Base-by-base conservation (phyloP, 2,329 filamentous ascomycete species). In the Alternaria dauci region DNA sequence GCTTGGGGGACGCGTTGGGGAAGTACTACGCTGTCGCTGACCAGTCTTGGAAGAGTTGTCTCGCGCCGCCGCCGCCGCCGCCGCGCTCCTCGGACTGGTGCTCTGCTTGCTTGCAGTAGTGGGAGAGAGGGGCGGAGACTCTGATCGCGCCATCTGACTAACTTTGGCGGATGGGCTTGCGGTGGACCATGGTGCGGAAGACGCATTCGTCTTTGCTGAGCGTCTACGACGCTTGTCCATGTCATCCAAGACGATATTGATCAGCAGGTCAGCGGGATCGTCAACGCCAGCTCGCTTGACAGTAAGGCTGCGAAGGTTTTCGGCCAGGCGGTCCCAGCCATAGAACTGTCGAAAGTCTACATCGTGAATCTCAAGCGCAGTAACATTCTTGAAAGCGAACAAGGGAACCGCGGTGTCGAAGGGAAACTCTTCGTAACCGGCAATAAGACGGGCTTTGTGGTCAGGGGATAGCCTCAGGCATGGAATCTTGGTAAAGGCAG, bases 331-430 rank as follows among this genome's bases (percentile, higher is more conserved):
- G 77, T 99, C 94, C 95, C 95, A 99, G 59, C 95, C 95, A 79
- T 93, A 97, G 81, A 98, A 97, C 71, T 97, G 94, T 63, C 95
- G 89, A 76, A 97, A 97, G 79, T 99, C 95, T 75, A 98, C 91
- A 80, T 96, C 94, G 81, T 90, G 94, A 54, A 99, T 92, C 78
- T 99, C 95, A 66, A 99, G 85, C 23, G 93, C 91, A 79, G 94
- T 94, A 55, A 98, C 83, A 70, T 98, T 99, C 81, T 99, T 98
- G 86, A 99, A 98, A 8, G 92, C 91, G 78, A 96, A 91, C n/a
- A 99, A 84, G 20, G 95, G 95, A 30, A 99, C 95, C 20, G 95
- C 95, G 25, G 93, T 97, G 79, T 99, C 95, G 78, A 98, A 97
- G 3, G 95, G 95, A 69, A 98, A 99, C 79, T 97, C 94, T 79